Evolutionary conservation across 352 stramenopile genomes (phyloP).

Genomic region (Phytophthora idaei): DNA sequence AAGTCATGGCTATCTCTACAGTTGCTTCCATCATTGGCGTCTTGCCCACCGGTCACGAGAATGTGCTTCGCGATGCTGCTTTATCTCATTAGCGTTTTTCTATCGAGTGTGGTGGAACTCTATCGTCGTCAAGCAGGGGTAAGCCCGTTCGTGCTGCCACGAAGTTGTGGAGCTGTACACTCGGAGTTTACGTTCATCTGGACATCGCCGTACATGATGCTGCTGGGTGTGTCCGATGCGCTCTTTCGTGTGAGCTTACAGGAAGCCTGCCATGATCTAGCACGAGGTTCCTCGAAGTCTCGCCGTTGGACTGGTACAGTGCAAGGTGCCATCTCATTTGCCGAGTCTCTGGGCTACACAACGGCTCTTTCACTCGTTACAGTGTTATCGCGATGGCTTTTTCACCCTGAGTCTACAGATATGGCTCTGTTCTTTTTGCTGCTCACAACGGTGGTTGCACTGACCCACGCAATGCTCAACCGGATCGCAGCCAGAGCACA

Average conservation of each 20-base stretch:
- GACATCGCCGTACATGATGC: slow-evolving; percentile 58
- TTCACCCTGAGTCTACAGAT: slow-evolving; percentile 53
- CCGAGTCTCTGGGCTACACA: slow-evolving; percentile 60
- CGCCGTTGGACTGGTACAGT: slow-evolving; percentile 51
- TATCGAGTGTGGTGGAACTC: slow-evolving; percentile 77
- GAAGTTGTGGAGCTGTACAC: slow-evolving; percentile 31
- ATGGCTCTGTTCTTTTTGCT: slow-evolving; percentile 70
- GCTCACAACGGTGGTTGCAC: slow-evolving; percentile 57
- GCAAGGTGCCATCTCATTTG: slow-evolving; percentile 53
- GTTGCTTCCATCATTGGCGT: slow-evolving; percentile 20
- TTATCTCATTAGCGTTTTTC: slow-evolving; percentile 68
- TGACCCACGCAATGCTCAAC: slow-evolving; percentile 59
- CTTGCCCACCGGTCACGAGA: slow-evolving; percentile 30
- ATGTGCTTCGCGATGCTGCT: slow-evolving; percentile 62
- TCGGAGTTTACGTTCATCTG: slow-evolving; percentile 62
- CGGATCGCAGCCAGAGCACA: slow-evolving; percentile 31
- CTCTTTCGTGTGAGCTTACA: slow-evolving; percentile 69
- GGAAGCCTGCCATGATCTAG: slow-evolving; percentile 56
- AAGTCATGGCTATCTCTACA: slow-evolving; percentile 12
- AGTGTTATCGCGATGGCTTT: slow-evolving; percentile 68
- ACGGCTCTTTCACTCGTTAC: slow-evolving; percentile 57
- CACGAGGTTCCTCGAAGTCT: slow-evolving; percentile 19
- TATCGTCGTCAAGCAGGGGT: slow-evolving; percentile 60
- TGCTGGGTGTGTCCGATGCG: slow-evolving; percentile 60
- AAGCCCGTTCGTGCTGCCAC: slow-evolving; percentile 15